Base-by-base conservation (phyloP, 495 filamentous ascomycete genomes). In the Xylaria nigripes region DNA sequence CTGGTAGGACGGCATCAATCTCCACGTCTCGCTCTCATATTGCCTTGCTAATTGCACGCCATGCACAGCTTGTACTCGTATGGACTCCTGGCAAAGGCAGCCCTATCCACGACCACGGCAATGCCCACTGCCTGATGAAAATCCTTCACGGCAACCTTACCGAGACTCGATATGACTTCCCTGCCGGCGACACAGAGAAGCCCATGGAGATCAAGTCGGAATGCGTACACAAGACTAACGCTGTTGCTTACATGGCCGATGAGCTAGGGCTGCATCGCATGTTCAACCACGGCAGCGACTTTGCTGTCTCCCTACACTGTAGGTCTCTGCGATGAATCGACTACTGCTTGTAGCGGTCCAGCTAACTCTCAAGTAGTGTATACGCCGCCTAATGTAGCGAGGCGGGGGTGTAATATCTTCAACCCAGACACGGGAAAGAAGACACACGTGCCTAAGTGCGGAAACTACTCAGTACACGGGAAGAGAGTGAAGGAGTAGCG, bases 51-150 rank as follows among this genome's bases (percentile, higher is more conserved):
- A 55, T 21, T n/a, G 18, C 29, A 18, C 19, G 30, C 1, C 15
- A 19, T 36, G 6, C 55, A 50, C 51, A 92, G 81, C 77, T 96
- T 45, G 81, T 96, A 18, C 78, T 96, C 10, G 91, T 95, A n/a
- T 96, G 91, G 91, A 85, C 79, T 12, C 91, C 91, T 18, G 86
- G 88, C n/a, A 88, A 89, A 68, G 81, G 81, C 19, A 90, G 84
- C 62, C 81, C 82, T 0, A 86, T 96, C 55, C 91, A 96, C 68
- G 91, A 96, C 62, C 88, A 93, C 67, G 86, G 87, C 57, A 83
- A 88, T 61, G 85, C 88, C 22, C 87, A 91, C 61, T 93, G 88
- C 63, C 55, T 82, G 50, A 80, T 82, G 78, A 80, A 77, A 64
- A 73, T 95, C 56, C 78, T 96, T 32, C 81, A 83, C 58, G 90